phyloP scores from a whole-genome alignment of 495 filamentous ascomycete genomes.

The Pseudomonodictys pantanalensis region DNA sequence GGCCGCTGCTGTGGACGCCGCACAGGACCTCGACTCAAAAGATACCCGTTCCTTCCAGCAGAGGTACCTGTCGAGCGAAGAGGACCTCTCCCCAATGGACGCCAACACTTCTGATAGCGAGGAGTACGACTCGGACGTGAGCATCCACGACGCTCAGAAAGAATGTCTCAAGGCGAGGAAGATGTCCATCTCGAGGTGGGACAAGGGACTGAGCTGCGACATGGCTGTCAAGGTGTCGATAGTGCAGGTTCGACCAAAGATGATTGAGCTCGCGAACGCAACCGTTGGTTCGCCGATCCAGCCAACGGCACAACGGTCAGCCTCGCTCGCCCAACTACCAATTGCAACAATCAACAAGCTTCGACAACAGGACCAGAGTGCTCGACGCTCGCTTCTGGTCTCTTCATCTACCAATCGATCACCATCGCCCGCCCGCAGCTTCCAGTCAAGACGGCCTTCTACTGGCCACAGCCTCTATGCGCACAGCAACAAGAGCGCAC shows the following conservation, averaged over 20 bases:
- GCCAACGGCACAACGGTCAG: conserved; percentile 18
- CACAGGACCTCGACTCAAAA: conserved; percentile 6
- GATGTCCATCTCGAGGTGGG: conserved; percentile 17
- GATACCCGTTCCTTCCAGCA: conserved; percentile 28
- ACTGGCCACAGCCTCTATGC: background rate
- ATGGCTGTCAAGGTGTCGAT: conserved; percentile 32
- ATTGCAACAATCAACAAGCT: conserved; percentile 19
- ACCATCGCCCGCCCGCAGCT: conserved; percentile 4
- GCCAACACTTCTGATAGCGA: background rate
- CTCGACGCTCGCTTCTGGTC: conserved; percentile 16
- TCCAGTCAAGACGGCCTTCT: conserved; percentile 11
- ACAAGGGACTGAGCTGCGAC: conserved; percentile 28
- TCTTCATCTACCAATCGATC: conserved; percentile 15
- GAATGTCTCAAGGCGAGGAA: conserved; percentile 12
- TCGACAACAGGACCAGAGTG: conserved; percentile 1
- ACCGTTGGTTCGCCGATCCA: conserved; percentile 22
- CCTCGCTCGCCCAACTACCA: conserved; percentile 27
- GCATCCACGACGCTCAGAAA: conserved; percentile 17
- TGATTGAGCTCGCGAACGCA: conserved; percentile 27
- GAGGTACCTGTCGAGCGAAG: conserved; percentile 31
- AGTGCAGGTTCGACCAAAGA: conserved; percentile 28
- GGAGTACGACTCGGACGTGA: conserved; percentile 13
- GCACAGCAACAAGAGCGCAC: conserved; percentile 8
- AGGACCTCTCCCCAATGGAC: conserved; percentile 34
- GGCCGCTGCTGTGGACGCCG: conserved; percentile 14